These are phyloP conservation scores for Climacium dendroides DNA, from an alignment of 225 moss, liverwort and hornwort genomes.

Conservation along the genomic window DNA sequence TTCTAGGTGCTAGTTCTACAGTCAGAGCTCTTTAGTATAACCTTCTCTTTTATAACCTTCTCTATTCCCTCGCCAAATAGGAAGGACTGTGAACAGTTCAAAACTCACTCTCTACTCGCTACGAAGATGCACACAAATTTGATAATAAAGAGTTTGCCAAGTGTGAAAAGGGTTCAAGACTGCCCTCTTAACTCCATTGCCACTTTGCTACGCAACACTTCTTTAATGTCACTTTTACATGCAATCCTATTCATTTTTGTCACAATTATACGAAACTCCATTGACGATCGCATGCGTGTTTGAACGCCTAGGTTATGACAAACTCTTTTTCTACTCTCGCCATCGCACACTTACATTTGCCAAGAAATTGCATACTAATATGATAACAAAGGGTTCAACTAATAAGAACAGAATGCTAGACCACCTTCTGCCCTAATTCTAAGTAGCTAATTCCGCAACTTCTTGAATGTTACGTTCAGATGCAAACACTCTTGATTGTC, in stretches of 20 bases:
- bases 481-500: not conserved
- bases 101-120: not conserved
- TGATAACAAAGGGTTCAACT: not conserved
- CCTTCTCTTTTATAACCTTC: not conserved
- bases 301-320: not conserved
- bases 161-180: not conserved
- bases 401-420: not conserved
- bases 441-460: not conserved
- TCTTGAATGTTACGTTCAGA: not conserved
- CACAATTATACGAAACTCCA: not conserved
- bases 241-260: not conserved
- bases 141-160: not conserved
- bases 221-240: not conserved
- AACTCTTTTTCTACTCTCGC: not conserved
- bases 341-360: not conserved
- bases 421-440: not conserved
- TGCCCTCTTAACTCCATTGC: not conserved
- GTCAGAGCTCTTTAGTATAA: not conserved
- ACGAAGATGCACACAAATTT: not conserved
- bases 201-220: not conserved
- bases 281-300: not conserved
- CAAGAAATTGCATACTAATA: not conserved
- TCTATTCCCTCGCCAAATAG: not conserved
- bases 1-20: not conserved
- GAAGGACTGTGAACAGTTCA: not conserved